A percentile compares a stretch with the other conserved stretches of the same genome.
These are phyloP conservation scores for Aspergillus homomorphus DNA, from an alignment of 495 filamentous ascomycete genomes.

Conservation along the genomic window DNA sequence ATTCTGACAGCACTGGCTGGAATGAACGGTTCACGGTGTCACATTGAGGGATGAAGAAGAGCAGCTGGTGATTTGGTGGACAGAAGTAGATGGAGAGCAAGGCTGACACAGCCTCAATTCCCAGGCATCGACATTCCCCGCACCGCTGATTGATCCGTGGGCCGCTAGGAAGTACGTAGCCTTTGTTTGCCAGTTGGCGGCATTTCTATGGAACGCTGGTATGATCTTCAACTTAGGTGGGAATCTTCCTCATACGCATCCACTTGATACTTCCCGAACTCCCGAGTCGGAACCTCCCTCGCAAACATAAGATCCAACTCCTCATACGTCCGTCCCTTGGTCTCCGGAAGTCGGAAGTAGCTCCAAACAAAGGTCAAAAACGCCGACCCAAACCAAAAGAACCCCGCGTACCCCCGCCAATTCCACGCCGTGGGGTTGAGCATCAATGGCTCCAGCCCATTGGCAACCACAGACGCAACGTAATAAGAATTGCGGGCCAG, in stretches of 20 bases:
- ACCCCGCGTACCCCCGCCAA: slow-evolving; percentile 38
- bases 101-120: neutral
- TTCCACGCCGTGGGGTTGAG: slow-evolving; percentile 40
- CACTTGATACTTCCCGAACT: slow-evolving; percentile 8
- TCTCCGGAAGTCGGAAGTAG: slow-evolving; percentile 24
- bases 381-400: slow-evolving; percentile 31
- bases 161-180: neutral
- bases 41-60: no score
- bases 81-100: neutral
- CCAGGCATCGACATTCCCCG: slow-evolving; percentile 7
- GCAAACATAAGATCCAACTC: slow-evolving; percentile 26
- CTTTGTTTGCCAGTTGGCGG: neutral
- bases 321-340: slow-evolving; percentile 18
- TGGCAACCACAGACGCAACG: slow-evolving; percentile 31
- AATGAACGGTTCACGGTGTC: neutral
- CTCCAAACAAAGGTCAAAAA: slow-evolving; percentile 8
- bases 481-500: slow-evolving; percentile 33
- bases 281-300: slow-evolving; percentile 4
- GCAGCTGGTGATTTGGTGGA: neutral
- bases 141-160: neutral
- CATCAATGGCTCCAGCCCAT: slow-evolving; percentile 32
- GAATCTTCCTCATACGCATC: neutral
- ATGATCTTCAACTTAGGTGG: no score
- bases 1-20: neutral
- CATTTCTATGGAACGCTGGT: neutral